Base-by-base conservation (phyloP, 192 early-diverging fungal species). In the Lobulomyces angularis region DNA sequence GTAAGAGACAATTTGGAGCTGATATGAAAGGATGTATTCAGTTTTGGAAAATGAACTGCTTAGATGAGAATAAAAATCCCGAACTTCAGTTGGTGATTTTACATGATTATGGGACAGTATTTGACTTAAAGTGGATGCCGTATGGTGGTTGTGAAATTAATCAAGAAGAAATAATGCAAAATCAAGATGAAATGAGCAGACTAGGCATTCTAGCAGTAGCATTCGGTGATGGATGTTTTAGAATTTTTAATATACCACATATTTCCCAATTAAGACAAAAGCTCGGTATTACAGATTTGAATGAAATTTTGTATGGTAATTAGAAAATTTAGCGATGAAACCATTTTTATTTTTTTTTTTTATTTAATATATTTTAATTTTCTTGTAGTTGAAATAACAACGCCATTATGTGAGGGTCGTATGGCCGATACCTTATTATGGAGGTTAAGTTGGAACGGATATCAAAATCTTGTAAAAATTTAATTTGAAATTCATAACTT, bases 181-280 rank as follows among this genome's bases (percentile, higher is more conserved):
- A 5, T n/a, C 20, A 46, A 8, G 32, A 11, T 1, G 28, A 40
- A n/a, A 16, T 57, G 9, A 51, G 51, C 3, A 41, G 58, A 17
- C 38, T 65, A 8, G 63, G 63, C 5, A 28, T 65, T 5, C 45
- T 65, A 24, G 63, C 58, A n/a, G 63, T 43, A 1, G 53, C 48
- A 12, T 65, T 61, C 29, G 63, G 63, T 1, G 63, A 65, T 26
- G 63, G 63, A 3, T 41, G 2, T 24, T 43, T 56, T 43, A 45
- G 58, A 1, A 36, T 65, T 3, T 32, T 65, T 8, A 43, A 56
- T 12, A 37, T 65, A 3, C 63, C 63, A 9, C 63, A 61, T 44
- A 53, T 55, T 21, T 14, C 6, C 8, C 24, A 32, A 5, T 36
- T 59, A 20, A 41, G 41, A 22, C 8, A 46, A 12, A 22, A 11